phyloP scores from a whole-genome alignment of 352 stramenopile species.

The Hyaloperonospora brassicae region DNA sequence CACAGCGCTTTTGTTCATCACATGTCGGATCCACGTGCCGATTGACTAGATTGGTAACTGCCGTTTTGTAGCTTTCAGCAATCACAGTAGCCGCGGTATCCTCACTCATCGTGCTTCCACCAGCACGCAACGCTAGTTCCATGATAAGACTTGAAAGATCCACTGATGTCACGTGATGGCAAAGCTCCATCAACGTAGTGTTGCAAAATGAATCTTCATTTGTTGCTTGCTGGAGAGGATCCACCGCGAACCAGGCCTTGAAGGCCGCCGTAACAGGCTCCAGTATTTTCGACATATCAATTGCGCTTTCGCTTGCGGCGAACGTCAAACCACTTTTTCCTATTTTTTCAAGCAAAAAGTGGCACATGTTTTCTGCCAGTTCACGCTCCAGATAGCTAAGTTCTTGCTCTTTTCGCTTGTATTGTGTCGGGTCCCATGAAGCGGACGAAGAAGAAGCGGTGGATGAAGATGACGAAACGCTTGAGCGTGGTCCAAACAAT shows the following conservation, averaged over 20 bases:
- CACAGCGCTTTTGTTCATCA: constrained; percentile 4
- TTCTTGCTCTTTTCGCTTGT: constrained; percentile 29
- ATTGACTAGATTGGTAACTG: constrained; percentile 11
- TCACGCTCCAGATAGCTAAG: constrained; percentile 32
- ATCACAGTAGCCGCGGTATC: constrained; percentile 14
- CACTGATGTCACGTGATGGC: constrained; percentile 17
- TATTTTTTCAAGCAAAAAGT: constrained; percentile 22
- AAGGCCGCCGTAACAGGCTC: constrained; percentile 9
- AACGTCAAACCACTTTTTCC: constrained; percentile 12
- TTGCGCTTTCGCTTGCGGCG: neutral
- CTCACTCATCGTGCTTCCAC: constrained; percentile 12
- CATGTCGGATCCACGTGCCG: constrained; percentile 7
- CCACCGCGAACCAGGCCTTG: constrained; percentile 26
- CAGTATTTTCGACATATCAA: constrained; percentile 2
- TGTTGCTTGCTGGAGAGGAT: constrained; percentile 15
- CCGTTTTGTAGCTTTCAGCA: constrained; percentile 17
- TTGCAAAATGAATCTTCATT: constrained; percentile 14
- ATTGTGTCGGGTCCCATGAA: constrained; percentile 25
- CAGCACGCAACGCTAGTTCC: constrained; percentile 21
- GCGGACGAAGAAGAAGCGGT: constrained; percentile 23
- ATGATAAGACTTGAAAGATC: constrained; percentile 27
- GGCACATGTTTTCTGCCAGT: constrained; percentile 27
- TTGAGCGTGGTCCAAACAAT: constrained; percentile 18
- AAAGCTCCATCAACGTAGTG: constrained; percentile 17
- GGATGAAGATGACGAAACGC: constrained; percentile 26